Evolutionary conservation across 1,284 basidiomycete genomes (phyloP).

Genomic region (Lignosus rhinocerotis): DNA sequence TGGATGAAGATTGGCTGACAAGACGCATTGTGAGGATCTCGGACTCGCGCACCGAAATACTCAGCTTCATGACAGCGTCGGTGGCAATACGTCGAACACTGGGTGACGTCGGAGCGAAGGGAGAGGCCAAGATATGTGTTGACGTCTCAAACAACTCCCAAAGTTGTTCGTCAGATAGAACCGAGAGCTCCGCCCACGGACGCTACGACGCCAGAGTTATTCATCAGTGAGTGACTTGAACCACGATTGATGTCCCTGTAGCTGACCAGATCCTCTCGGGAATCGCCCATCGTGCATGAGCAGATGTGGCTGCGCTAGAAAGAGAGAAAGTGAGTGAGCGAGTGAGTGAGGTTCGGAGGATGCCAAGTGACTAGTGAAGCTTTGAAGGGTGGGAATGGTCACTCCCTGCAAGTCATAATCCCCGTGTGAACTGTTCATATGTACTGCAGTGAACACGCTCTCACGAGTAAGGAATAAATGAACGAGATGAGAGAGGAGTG

Average conservation of each 20-base stretch:
- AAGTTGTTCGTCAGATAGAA: background rate
- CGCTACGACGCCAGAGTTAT: slow-evolving; percentile 1
- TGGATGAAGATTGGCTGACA: slow-evolving; percentile 6
- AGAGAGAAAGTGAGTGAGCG: too few species aligned
- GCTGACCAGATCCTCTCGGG: background rate
- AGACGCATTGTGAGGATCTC: slow-evolving; percentile 8
- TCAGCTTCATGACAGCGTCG: slow-evolving; percentile 12
- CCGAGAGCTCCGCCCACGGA: slow-evolving; percentile 3
- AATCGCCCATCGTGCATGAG: background rate
- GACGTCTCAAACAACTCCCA: background rate
- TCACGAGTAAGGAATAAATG: too few species aligned
- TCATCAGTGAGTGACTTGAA: background rate
- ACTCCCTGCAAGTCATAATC: too few species aligned
- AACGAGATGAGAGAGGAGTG: too few species aligned
- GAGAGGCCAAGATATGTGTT: background rate
- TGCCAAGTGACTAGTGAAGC: too few species aligned
- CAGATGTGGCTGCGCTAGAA: background rate
- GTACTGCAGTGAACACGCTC: too few species aligned
- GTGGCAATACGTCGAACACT: slow-evolving; percentile 9
- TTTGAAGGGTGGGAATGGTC: too few species aligned
- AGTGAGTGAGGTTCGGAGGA: too few species aligned
- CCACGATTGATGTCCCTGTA: background rate
- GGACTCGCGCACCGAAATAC: background rate
- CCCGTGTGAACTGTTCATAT: too few species aligned
- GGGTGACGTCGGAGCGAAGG: background rate